Base-by-base conservation (phyloP, 768 basidiomycete species). In the Suillus weaverae region DNA sequence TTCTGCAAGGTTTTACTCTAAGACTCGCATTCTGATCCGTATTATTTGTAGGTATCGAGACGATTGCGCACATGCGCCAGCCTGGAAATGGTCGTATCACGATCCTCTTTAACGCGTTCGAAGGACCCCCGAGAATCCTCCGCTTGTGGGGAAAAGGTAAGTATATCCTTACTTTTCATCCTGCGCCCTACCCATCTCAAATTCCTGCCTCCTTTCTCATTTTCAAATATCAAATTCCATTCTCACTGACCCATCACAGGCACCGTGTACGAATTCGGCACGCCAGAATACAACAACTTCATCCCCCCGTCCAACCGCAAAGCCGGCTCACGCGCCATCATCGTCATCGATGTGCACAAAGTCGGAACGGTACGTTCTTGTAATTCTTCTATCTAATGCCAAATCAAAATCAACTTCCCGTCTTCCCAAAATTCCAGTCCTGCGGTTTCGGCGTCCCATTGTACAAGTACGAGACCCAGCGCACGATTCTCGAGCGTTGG, bases 361-460 rank as follows among this genome's bases (percentile, higher is more conserved):
- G 86, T 89, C n/a, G 79, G 77, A 41, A 78, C 80, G 0, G 83
- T 83, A 61, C 64, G 81, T 71, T 11, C 48, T 1, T 48, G 5
- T 22, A 14, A 35, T 33, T 41, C 60, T 22, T 56, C 57, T 26
- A 33, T 1, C 20, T 22, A 50, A 46, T 20, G 4, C 36, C n/a
- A 4, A 22, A 20, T 16, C 3, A 56, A 41, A 16, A 46, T 10
- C 13, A 48, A 48, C 13, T 26, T 48, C 38, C 32, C 10, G 43
- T 43, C 11, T 5, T 62, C n/a, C 26, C 32, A 20, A n/a, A 22
- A 11, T 32, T 4, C 32, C 66, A 90, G 89, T 88, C 88, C 2
- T 91, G 88, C 67, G 88, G 89, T 26, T 90, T 81, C 67, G 82
- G 83, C 0, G 83, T 89, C 32, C 89, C 90, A 3, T 82, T 81